phyloP scores from a whole-genome alignment of 2,329 filamentous ascomycete species.

The Penicillium sp. region DNA sequence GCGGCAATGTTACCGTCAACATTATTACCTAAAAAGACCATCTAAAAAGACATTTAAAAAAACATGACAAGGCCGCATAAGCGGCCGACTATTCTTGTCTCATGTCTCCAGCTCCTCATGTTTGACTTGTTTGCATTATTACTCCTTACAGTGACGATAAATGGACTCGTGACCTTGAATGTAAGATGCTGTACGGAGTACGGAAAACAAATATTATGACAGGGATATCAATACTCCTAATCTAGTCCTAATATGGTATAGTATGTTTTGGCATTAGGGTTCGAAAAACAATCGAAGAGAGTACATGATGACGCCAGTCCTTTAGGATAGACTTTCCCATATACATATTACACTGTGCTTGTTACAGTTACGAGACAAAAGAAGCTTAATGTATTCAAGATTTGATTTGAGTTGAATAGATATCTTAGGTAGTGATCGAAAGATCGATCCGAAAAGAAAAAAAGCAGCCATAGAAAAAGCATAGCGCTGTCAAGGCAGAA shows the following conservation, averaged over 20 bases:
- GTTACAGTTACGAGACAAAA: not conserved
- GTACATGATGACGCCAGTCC: not conserved
- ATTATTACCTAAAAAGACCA: no score
- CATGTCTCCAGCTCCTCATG: no score
- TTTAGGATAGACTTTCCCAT: not conserved
- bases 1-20: no score
- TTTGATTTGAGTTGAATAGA: slow-evolving; percentile 2
- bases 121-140: no score
- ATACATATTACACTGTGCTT: not conserved
- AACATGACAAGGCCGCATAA: no score
- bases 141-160: no score
- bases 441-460: slow-evolving; percentile 10
- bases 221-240: not conserved
- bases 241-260: not conserved
- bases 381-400: not conserved
- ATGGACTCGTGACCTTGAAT: no score
- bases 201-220: no score
- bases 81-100: no score
- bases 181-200: no score
- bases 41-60: no score
- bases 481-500: not conserved
- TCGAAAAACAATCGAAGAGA: not conserved
- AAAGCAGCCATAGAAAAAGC: not conserved
- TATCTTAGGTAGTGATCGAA: slow-evolving; percentile 10
- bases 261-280: not conserved